Percentiles rank a stretch among this genome's conserved stretches.
Evolutionary conservation across 257 asterid genomes (phyloP).

Genomic region (Cruciata laevipes): DNA sequence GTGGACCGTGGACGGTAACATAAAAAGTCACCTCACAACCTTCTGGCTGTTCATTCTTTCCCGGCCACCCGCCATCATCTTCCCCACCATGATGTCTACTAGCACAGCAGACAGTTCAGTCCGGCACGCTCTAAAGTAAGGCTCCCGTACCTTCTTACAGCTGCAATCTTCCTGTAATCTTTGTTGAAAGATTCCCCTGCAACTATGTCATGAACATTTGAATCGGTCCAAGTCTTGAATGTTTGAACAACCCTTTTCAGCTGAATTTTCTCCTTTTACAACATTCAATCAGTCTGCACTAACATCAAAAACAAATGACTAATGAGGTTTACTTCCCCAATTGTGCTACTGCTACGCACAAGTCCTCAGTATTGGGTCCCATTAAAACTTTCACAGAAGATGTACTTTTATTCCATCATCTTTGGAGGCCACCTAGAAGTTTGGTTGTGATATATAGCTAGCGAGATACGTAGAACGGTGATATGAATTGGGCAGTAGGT

Average conservation of each 20-base stretch:
- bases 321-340: background rate
- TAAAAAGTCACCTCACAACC: no score
- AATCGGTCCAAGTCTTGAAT: background rate
- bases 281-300: no score
- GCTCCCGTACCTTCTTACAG: background rate
- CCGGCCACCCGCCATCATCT: background rate
- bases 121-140: no score
- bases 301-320: background rate
- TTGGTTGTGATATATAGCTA: background rate
- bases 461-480: background rate
- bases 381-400: background rate
- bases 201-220: background rate
- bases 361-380: background rate
- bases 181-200: no score
- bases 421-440: background rate
- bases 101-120: no score
- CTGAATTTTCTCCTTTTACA: background rate
- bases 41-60: no score
- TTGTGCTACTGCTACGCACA: background rate
- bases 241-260: background rate
- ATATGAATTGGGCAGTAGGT: background rate
- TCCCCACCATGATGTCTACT: background rate
- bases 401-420: background rate
- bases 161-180: background rate
- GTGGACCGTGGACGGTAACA: no score